Percentiles rank a stretch among this genome's conserved stretches.
phyloP scores from a whole-genome alignment of 495 filamentous ascomycete species.

The Aspergillus sparsus region DNA sequence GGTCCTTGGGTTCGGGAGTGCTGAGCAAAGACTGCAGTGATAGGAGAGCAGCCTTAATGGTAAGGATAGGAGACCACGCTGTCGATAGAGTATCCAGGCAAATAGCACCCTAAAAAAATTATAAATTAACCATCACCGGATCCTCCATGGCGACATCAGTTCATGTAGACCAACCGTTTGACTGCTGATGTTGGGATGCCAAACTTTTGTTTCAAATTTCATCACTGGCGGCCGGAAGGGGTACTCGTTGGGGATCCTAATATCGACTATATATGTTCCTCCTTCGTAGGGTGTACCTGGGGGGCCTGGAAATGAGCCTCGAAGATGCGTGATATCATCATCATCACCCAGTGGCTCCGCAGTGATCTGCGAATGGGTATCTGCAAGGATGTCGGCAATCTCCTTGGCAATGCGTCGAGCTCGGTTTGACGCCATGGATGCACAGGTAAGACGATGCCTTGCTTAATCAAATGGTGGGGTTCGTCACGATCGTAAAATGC shows the following conservation, averaged over 20 bases:
- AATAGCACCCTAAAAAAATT: slow-evolving; percentile 75
- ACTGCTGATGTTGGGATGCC: slow-evolving; percentile 97
- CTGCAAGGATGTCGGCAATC: slow-evolving; percentile 79
- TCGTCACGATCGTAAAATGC: too few relatives aligned
- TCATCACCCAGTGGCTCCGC: slow-evolving; percentile 62
- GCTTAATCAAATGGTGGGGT: too few relatives aligned
- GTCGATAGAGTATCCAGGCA: slow-evolving; percentile 90
- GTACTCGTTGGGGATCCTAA: slow-evolving; percentile 84
- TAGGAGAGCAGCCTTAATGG: slow-evolving; percentile 91
- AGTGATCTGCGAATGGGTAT: slow-evolving; percentile 71
- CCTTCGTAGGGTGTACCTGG: slow-evolving; percentile 94
- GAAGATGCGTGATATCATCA: slow-evolving; percentile 80
- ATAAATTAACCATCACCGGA: neutral
- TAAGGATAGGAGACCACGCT: slow-evolving; percentile 93
- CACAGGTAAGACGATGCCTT: neutral
- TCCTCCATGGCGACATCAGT: neutral
- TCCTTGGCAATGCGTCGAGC: slow-evolving; percentile 88
- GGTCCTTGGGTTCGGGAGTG: slow-evolving; percentile 93
- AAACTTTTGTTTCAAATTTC: slow-evolving; percentile 93
- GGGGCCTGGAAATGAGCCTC: slow-evolving; percentile 81
- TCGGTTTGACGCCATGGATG: slow-evolving; percentile 73
- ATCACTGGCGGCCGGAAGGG: slow-evolving; percentile 91
- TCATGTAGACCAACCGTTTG: slow-evolving; percentile 70
- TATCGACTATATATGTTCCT: slow-evolving; percentile 79
- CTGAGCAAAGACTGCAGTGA: slow-evolving; percentile 91